Conservation (phyloP, 441 rosid genomes). For the Corymbia citriodora region DNA sequence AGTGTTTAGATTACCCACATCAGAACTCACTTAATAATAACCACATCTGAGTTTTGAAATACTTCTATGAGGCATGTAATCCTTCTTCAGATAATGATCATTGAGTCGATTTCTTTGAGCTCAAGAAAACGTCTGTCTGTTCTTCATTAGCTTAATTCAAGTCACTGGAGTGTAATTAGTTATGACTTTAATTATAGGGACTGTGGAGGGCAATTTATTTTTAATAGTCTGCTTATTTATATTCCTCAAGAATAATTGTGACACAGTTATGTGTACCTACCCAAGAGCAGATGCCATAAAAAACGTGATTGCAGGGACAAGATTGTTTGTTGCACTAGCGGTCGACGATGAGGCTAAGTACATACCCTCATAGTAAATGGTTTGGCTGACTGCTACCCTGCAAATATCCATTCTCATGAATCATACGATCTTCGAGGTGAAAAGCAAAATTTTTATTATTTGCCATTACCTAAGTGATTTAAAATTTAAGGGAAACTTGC, state of each 20-base stretch:
- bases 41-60: not conserved
- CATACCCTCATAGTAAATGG: conserved; percentile 36
- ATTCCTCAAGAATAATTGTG: not conserved
- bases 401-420: not conserved
- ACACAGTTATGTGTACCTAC: conserved; percentile 6
- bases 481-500: conserved; percentile 5
- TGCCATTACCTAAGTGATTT: not conserved
- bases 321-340: conserved; percentile 46
- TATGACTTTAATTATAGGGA: not conserved
- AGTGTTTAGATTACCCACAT: not conserved
- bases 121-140: not conserved
- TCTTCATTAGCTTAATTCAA: not conserved
- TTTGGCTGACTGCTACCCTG: conserved; percentile 46
- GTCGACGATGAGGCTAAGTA: conserved; percentile 41
- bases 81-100: not conserved
- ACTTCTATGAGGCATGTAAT: not conserved
- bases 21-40: not conserved
- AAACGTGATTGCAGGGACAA: conserved; percentile 52
- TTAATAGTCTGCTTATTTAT: not conserved
- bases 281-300: conserved; percentile 27
- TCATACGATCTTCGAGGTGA: not conserved
- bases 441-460: not conserved
- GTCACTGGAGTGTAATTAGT: not conserved
- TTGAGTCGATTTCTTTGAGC: not conserved
- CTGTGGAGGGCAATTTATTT: not conserved